phyloP scores from a whole-genome alignment of 2,329 filamentous ascomycete species.

The Fusarium paranaense region DNA sequence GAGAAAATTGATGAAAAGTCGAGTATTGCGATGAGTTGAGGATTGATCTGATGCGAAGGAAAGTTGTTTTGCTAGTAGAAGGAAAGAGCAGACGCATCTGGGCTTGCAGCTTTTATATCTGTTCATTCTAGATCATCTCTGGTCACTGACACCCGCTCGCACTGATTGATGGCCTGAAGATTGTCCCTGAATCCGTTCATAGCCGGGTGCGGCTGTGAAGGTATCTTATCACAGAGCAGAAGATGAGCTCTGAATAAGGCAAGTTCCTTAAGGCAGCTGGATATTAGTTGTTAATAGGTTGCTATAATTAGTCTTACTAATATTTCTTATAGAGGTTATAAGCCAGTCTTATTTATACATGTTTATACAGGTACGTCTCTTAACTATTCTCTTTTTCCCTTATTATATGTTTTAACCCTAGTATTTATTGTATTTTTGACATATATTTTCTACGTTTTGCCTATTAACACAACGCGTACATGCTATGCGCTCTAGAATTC shows the following conservation, averaged over 20 bases:
- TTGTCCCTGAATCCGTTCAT: background rate
- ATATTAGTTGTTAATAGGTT: too few species aligned
- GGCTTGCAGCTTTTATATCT: background rate
- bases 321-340: background rate
- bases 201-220: background rate
- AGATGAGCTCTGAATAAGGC: background rate
- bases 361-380: too few species aligned
- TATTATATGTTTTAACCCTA: too few species aligned
- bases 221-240: background rate
- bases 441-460: too few species aligned
- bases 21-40: background rate
- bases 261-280: background rate
- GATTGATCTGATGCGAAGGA: background rate
- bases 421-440: too few species aligned
- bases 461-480: too few species aligned
- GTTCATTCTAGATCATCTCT: background rate
- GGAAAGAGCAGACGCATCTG: background rate
- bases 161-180: background rate
- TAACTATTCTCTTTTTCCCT: too few species aligned
- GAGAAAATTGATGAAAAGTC: background rate
- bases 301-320: too few species aligned
- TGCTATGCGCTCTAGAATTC: too few species aligned
- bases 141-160: background rate
- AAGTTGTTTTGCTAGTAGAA: background rate
- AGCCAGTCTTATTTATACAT: background rate